Evolutionary conservation across 2,329 filamentous ascomycete species (phyloP), one percentile per base, ranked within the genome.

Genomic region (Monosporascus sp.): DNA sequence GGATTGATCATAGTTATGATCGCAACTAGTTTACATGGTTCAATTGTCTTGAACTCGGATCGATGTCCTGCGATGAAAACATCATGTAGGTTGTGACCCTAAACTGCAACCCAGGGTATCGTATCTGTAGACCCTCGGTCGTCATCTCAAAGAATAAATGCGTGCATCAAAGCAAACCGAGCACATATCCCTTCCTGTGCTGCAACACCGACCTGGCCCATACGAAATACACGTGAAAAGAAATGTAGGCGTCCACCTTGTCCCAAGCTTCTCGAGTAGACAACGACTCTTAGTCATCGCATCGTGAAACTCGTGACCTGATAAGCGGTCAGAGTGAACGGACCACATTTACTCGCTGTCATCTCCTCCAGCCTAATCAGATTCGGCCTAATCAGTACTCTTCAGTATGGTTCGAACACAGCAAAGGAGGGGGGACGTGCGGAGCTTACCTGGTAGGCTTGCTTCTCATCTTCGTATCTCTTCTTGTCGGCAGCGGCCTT

Each of bases 401-500:
- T 50, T 58, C 48, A 59, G 54, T 51, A 58, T 55, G 55, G 55
- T 35, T 35, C 56, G 51, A 48, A 49, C 54, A 49, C 51, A 41
- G 51, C 47, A 37, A 38, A 49, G 37, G 51, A 54, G 24, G 44
- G 24, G 44, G 48, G 50, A 7, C 9, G 17, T 7, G 35, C 24
- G 35, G 44, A 4, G 76, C 87, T 79, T 80, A 95, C 91, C 68
- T 91, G 86, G 81, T 96, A 99, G 61, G 84, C 89, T 63, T 88
- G 87, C 84, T 99, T 99, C 84, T 97, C 91, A 65, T 96, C 90
- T 75, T 97, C 93, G 72, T 97, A 99, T 58, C 94, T 88, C 87
- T 97, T 96, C 90, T 97, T 99, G 78, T 99, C 94, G 60, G 87
- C 81, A 50, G 89, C 90, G 70, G 94, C 94, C 87, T 97, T 97